A percentile compares a stretch with the other conserved stretches of the same genome.
Conservation (phyloP, 1,284 basidiomycete species). For the Austroboletus rostrupii region DNA sequence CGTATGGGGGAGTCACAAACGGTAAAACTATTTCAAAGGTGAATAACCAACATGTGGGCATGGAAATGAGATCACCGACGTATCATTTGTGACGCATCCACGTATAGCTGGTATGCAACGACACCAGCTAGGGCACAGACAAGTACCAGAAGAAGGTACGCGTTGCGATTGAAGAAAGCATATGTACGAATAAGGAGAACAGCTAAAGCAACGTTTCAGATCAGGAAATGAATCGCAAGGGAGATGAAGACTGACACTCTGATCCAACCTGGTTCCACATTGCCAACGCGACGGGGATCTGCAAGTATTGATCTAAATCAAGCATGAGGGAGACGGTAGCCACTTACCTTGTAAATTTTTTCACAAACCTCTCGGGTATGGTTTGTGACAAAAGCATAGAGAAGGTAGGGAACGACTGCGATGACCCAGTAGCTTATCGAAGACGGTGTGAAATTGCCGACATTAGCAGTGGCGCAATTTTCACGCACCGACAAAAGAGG, state of each 20-base stretch:
- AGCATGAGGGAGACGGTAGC: constrained; percentile 12
- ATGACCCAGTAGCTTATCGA: constrained; percentile 70
- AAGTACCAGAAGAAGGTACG: constrained; percentile 58
- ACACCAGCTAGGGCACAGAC: constrained; percentile 62
- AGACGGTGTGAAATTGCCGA: background rate
- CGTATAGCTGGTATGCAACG: constrained; percentile 74
- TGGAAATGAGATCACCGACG: constrained; percentile 39
- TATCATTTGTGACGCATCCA: constrained; percentile 70
- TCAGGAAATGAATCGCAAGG: constrained; percentile 5
- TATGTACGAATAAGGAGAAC: constrained; percentile 78
- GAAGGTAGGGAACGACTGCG: constrained; percentile 66
- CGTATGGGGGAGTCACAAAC: constrained; percentile 60
- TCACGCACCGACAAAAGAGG: constrained; percentile 68
- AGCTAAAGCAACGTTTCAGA: constrained; percentile 36
- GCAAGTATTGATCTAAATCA: constrained; percentile 6
- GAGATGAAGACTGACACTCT: constrained; percentile 48
- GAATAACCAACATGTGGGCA: constrained; percentile 5
- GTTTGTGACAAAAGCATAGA: constrained; percentile 67
- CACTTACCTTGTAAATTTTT: constrained; percentile 57
- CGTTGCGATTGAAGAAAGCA: constrained; percentile 76
- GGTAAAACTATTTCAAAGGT: constrained; percentile 50
- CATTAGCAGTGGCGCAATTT: background rate
- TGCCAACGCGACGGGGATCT: constrained; percentile 73
- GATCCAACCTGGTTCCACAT: constrained; percentile 84
- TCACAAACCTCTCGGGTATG: constrained; percentile 59